phyloP scores from a whole-genome alignment of 1,139 yeast genomes.

The Debaryomyces robertsiae region DNA sequence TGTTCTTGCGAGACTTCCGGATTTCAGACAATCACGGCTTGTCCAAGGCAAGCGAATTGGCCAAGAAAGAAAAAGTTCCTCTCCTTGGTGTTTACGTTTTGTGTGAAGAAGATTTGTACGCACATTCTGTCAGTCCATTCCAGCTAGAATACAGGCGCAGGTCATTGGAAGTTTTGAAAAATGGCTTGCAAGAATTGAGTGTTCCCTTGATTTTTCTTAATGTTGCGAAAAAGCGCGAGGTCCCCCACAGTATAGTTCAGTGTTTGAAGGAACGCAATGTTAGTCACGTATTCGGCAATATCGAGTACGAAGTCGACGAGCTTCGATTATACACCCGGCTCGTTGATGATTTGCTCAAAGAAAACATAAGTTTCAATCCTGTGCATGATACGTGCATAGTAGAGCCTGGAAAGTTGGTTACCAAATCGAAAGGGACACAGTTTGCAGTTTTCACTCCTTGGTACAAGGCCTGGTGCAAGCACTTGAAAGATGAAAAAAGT shows the following conservation, averaged over 20 bases:
- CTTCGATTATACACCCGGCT: slow-evolving; percentile 36
- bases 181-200: slow-evolving; percentile 30
- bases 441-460: slow-evolving; percentile 57
- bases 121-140: slow-evolving; percentile 46
- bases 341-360: slow-evolving; percentile 18
- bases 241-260: slow-evolving; percentile 24
- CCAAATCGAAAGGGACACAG: slow-evolving; percentile 47
- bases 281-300: slow-evolving; percentile 41
- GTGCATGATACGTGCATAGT: slow-evolving; percentile 53
- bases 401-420: slow-evolving; percentile 42
- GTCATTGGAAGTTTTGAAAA: slow-evolving; percentile 31
- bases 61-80: slow-evolving; percentile 25
- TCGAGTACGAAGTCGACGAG: slow-evolving; percentile 57
- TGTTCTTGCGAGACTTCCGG: slow-evolving; percentile 49
- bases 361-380: slow-evolving; percentile 26
- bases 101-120: slow-evolving; percentile 39
- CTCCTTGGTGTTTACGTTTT: slow-evolving; percentile 42
- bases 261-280: slow-evolving; percentile 28
- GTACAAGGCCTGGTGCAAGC: slow-evolving; percentile 49
- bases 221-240: slow-evolving; percentile 29
- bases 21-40: slow-evolving; percentile 43
- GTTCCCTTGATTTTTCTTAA: slow-evolving; percentile 44
- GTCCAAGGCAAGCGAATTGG: slow-evolving; percentile 33
- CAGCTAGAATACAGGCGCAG: slow-evolving; percentile 41
- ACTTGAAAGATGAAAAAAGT: slow-evolving; percentile 19